Evolutionary conservation across 495 filamentous ascomycete genomes (phyloP), one percentile per base, ranked within the genome.

Genomic region (Chaetomium fimeti): DNA sequence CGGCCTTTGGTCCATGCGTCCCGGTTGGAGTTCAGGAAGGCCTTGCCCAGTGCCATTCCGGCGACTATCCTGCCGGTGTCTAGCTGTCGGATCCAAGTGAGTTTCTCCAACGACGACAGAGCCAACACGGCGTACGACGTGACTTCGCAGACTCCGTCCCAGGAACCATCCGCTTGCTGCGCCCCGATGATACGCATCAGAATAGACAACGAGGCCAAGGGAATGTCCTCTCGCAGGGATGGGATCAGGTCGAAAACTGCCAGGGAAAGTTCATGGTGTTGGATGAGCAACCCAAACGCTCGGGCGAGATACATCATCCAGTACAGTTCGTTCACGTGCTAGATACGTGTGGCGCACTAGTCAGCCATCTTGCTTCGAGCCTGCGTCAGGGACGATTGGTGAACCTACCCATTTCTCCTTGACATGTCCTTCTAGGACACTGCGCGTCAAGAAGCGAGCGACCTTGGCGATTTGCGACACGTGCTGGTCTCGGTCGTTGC

Each of bases 271-370:
- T 43, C 40, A 11, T 24, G 47, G 47, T 49, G 47, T 6, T 20
- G n/a, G 20, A 24, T 5, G 47, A 49, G 47, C 4, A 49, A n/a
- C 15, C 4, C 47, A 22, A 24, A 49, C 1, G 12, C 47, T 18
- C 47, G 47, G 5, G 47, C 47, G 8, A 49, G 18, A 12, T 20
- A 24, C 47, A 49, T 49, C 47, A 49, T 49, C 47, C 47, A 20
- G 47, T 49, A 49, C n/a, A 24, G 9, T 49, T 49, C 47, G 20
- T 24, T 49, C 47, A 49, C n/a, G 47, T 49, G n/a, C 47, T 49
- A 3, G 40, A 43, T 43, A 6, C 15, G 13, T 13, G 40, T 43
- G 40, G 40, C 5, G 2, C 9, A 13, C 13, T 18, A 18, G 40
- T 43, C 16, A 43, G 40, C 16, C 5, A 43, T 18, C 13, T 0